A percentile compares a stretch with the other conserved stretches of the same genome.
Conservation (phyloP, 1,284 basidiomycete species). For the Tremellales sp. region DNA sequence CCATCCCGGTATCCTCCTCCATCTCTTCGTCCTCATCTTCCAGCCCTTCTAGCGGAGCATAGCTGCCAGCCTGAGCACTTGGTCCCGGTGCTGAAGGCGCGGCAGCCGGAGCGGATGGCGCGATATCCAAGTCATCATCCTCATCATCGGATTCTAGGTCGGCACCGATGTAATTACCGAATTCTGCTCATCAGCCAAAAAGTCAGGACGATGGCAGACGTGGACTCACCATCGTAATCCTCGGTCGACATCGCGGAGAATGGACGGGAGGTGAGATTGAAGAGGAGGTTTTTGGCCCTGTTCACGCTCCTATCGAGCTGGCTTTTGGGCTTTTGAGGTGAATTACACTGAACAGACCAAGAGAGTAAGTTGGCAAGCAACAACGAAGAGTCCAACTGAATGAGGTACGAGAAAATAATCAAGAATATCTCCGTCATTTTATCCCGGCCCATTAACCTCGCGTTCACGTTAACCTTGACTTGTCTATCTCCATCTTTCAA, state of each 20-base stretch:
- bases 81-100: constrained; percentile 33
- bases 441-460: background rate
- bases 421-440: background rate
- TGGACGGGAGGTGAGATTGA: too few species aligned
- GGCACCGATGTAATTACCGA: constrained; percentile 92
- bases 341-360: too few species aligned
- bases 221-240: constrained; percentile 47
- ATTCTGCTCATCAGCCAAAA: constrained; percentile 50
- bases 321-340: background rate
- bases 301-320: background rate
- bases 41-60: constrained; percentile 48
- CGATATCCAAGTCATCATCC: constrained; percentile 49
- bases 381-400: background rate
- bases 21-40: constrained; percentile 43
- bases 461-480: background rate
- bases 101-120: constrained; percentile 12
- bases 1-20: constrained; percentile 35
- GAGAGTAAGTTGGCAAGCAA: background rate
- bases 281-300: too few species aligned
- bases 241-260: constrained; percentile 42
- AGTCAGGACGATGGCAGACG: background rate
- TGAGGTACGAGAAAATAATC: background rate
- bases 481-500: too few species aligned
- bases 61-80: constrained; percentile 19
- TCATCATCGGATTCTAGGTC: constrained; percentile 81